These are phyloP conservation scores for Celoporthe dispersa DNA, from an alignment of 2,329 filamentous ascomycete species.

Conservation along the genomic window DNA sequence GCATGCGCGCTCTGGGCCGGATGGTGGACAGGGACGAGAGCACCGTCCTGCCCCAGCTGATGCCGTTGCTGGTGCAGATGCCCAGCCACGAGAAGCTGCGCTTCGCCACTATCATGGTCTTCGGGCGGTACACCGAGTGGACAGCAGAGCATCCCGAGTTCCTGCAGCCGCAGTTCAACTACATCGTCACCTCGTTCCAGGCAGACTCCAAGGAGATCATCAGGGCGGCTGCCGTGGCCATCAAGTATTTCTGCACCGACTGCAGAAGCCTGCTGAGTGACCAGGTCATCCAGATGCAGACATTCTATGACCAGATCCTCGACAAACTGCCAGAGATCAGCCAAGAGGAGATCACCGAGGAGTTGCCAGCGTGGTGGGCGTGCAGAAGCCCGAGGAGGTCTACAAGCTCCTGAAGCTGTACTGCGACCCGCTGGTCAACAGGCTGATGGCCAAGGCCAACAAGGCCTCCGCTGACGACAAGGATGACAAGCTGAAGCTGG, in stretches of 20 bases:
- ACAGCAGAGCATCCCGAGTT: constrained; percentile 93
- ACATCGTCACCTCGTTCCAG: constrained; percentile 91
- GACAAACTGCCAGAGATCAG: constrained; percentile 84
- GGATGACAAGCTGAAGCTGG: constrained; percentile 65
- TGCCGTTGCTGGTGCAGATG: constrained; percentile 91
- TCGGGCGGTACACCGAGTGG: constrained; percentile 97
- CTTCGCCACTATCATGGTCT: constrained; percentile 97
- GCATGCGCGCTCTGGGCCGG: constrained; percentile 91
- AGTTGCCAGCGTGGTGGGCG: constrained; percentile 91
- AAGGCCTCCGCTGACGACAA: constrained; percentile 76
- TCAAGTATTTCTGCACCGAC: constrained; percentile 97
- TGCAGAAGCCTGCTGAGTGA: constrained; percentile 84
- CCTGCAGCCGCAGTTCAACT: constrained; percentile 89
- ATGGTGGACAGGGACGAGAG: constrained; percentile 93
- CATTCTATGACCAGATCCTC: constrained; percentile 88
- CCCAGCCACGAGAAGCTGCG: constrained; percentile 97
- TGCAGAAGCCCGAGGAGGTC: constrained; percentile 78
- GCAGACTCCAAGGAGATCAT: constrained; percentile 89
- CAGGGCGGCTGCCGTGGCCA: constrained; percentile 86
- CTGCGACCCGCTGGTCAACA: constrained; percentile 85
- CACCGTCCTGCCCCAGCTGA: constrained; percentile 85
- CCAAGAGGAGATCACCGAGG: constrained; percentile 95
- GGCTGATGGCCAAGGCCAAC: constrained; percentile 86
- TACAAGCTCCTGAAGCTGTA: constrained; percentile 89
- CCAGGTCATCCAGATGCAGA: constrained; percentile 84